Conservation (phyloP, 306 rosid species). For the Sophora flavescens region DNA sequence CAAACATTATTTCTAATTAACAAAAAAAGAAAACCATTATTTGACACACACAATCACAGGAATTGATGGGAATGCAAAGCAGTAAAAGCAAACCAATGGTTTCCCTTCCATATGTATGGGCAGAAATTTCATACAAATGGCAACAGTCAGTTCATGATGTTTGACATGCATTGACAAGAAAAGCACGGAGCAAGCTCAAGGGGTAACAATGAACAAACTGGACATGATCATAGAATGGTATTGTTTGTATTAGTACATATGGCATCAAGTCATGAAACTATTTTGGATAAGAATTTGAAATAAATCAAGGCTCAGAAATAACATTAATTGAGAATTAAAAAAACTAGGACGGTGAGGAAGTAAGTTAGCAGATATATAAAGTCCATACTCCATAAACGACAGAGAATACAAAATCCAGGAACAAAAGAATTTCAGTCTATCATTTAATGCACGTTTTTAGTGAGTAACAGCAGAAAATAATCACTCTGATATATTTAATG, state of each 20-base stretch:
- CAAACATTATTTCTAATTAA: conserved; percentile 48
- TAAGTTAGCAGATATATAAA: background rate
- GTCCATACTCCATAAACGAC: conserved; percentile 12
- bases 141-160: conserved; percentile 6
- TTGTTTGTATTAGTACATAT: background rate
- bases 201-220: conserved; percentile 25
- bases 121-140: background rate
- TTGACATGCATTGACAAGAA: conserved; percentile 6
- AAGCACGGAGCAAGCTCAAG: background rate
- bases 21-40: background rate
- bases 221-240: conserved; percentile 24
- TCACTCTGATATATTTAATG: conserved; percentile 13
- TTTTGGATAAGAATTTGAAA: conserved; percentile 23
- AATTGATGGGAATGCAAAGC: conserved; percentile 30
- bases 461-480: conserved; percentile 5
- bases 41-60: conserved; percentile 4
- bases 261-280: conserved; percentile 3
- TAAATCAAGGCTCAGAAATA: background rate
- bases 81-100: conserved; percentile 4
- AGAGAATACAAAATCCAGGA: conserved; percentile 13
- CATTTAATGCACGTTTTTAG: background rate
- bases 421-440: background rate
- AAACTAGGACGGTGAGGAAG: conserved; percentile 13
- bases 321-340: background rate
- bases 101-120: conserved; percentile 1